Base-by-base conservation (phyloP, 2,329 filamentous ascomycete species). In the Microdochium trichocladiopsis region DNA sequence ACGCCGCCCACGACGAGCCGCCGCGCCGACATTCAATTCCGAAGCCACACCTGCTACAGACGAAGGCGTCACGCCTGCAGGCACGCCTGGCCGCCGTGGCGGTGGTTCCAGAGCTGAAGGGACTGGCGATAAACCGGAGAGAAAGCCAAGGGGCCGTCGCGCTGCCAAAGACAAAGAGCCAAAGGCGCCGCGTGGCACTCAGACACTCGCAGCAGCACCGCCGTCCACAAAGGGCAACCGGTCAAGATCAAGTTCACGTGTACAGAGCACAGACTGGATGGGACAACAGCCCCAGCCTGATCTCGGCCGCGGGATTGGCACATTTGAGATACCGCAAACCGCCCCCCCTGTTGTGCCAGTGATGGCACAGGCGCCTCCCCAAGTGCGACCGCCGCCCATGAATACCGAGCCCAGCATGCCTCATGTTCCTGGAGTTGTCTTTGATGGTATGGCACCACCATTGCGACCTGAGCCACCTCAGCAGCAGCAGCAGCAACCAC, bases 21-120 rank as follows among this genome's bases (percentile, higher is more conserved):
- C 81, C 18, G 88, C 88, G 11, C 88, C 88, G 3, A 88, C 84
- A 0, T 92, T 86, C 72, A 82, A 81, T 43, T 81, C 78, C 53
- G 86, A 89, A 60, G 73, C 74, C 25, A 79, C 85, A 67, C 61
- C 74, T 63, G 52, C 69, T 10, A 74, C 72, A 25, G 86, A 90
- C 53, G 87, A 90, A 59, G 74, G 72, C 45, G 69, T 73, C 48
- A 81, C 82, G 2, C 76, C 78, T 10, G 73, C 72, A 10, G 77
- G 78, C n/a, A 86, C 83, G 2, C 79, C 80, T 2, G 73, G 75
- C 3, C 76, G 78, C 23, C 75, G 80, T 53, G 77, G 72, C 52
- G 72, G 67, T 14, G 63, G 60, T 24, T 59, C 68, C 47, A 79
- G 73, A 59, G 69, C 68, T 48, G 72, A 79, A 24, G 69, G 65